Percentiles rank a stretch among this genome's conserved stretches.
Evolutionary conservation across 768 basidiomycete species (phyloP).

Genomic region (Suillus luteus): DNA sequence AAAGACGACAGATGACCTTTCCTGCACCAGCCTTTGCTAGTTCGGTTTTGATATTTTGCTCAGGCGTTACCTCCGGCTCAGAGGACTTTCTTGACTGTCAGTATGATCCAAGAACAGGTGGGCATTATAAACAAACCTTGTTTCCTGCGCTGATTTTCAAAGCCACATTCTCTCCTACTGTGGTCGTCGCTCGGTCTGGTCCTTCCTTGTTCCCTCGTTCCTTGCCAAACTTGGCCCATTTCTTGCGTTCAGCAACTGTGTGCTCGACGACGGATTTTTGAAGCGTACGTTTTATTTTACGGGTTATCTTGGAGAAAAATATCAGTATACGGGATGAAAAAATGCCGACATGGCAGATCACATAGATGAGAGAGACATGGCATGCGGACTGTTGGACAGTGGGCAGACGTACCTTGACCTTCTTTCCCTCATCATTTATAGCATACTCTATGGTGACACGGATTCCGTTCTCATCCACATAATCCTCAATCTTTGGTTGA

Average conservation of each 20-base stretch:
- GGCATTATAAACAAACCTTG: conserved; percentile 44
- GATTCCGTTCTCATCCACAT: conserved; percentile 83
- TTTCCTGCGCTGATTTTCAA: conserved; percentile 66
- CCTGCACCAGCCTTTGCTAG: conserved; percentile 77
- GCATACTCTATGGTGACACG: conserved; percentile 81
- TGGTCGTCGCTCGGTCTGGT: conserved; percentile 91
- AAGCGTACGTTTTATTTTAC: conserved; percentile 81
- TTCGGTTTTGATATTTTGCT: conserved; percentile 65
- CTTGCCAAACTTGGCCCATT: conserved; percentile 91
- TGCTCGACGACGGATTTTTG: conserved; percentile 95
- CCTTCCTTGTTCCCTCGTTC: conserved; percentile 88
- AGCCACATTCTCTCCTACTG: conserved; percentile 75
- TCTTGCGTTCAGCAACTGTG: conserved; percentile 88
- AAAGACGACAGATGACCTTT: conserved; percentile 89
- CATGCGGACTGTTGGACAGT: not conserved
- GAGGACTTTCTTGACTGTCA: conserved; percentile 40
- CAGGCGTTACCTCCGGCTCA: conserved; percentile 68
- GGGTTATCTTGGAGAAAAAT: conserved; percentile 62
- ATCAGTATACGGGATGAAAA: not conserved
- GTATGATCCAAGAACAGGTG: not conserved
- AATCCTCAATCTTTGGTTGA: conserved; percentile 64
- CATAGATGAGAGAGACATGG: not conserved
- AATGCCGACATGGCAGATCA: not conserved
- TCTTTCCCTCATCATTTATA: conserved; percentile 91
- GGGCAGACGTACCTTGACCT: conserved; percentile 74